Evolutionary conservation across 2,329 filamentous ascomycete species (phyloP), one percentile per base, ranked within the genome.

Genomic region (Cladosporium sphaerospermum): DNA sequence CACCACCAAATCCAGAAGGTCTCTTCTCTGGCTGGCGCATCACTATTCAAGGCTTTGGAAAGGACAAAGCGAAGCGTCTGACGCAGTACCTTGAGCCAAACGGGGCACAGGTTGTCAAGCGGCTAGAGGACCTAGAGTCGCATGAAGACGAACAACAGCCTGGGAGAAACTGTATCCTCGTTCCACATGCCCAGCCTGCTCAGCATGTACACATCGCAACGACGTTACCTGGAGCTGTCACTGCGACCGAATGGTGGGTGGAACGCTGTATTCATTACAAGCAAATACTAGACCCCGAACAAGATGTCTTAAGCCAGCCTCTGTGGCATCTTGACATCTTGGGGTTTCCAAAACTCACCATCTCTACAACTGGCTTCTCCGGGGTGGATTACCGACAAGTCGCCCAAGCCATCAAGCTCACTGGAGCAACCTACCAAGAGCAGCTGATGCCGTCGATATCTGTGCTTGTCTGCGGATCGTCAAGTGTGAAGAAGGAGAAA

Each of bases 231-330:
- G 57, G 54, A 36, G 66, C 64, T 10, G 68, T 76, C 45, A 64
- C 76, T 11, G 83, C 95, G 32, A 97, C 90, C 9, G 90, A 96
- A 65, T 95, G 93, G 78, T 99, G 92, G 80, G 78, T 99, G 49
- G 93, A 99, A 71, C 82, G 83, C 45, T 97, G 92, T 67, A 74
- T 99, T 37, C 84, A 91, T 66, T 81, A 82, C 58, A 93, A 88
- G 68, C 74, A 72, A 23, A 80, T 92, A 61, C 76, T 89, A 44
- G 75, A 86, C 31, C 89, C 90, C 4, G 73, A 76, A 48, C 75
- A 81, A 4, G 83, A 93, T 65, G 78, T 88, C 39, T 78, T 95
- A 19, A 90, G 89, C 54, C 82, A 82, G 6, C 90, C 93, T 2
- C 88, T 96, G 57, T 77, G 82, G 5, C 72, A 74, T 31, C 16